A percentile compares a stretch with the other conserved stretches of the same genome.
phyloP scores from a whole-genome alignment of 768 basidiomycete species.

The Candolleomyces efflorescens region DNA sequence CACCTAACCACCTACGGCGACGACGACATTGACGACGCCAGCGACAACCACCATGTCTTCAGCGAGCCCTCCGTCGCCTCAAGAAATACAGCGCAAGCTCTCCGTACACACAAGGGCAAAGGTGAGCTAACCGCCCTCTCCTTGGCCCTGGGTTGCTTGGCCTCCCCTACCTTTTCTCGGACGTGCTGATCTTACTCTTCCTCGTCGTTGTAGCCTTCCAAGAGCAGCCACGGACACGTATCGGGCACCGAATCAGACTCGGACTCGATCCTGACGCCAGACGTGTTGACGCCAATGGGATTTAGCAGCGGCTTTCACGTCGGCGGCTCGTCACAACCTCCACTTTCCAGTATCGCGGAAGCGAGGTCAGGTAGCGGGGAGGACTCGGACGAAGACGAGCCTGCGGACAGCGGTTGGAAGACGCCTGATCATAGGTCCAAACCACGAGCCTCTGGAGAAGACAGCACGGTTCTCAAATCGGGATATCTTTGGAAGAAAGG shows the following conservation, averaged over 20 bases:
- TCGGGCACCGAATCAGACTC: constrained; percentile 88
- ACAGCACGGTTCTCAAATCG: constrained; percentile 70
- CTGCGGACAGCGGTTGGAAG: constrained; percentile 43
- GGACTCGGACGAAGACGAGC: constrained; percentile 74
- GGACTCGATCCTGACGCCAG: constrained; percentile 63
- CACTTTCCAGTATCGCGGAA: constrained; percentile 76
- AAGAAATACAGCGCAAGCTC: constrained; percentile 84
- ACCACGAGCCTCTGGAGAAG: constrained; percentile 50
- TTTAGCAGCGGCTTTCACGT: constrained; percentile 24
- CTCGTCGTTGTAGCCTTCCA: not conserved
- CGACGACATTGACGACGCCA: constrained; percentile 9
- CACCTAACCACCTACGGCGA: not conserved
- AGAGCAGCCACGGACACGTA: constrained; percentile 27
- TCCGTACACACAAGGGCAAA: constrained; percentile 66
- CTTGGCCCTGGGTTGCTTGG: constrained; percentile 5
- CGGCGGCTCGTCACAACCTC: constrained; percentile 39
- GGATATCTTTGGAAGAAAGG: constrained; percentile 99
- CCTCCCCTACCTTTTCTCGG: not conserved
- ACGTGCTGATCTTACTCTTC: not conserved
- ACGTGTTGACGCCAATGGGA: constrained; percentile 37
- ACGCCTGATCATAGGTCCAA: constrained; percentile 38
- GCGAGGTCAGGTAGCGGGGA: constrained; percentile 66
- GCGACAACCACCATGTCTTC: constrained; percentile 31
- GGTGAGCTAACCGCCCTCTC: constrained; percentile 24
- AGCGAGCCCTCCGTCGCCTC: constrained; percentile 71